These are phyloP conservation scores for Rhazya stricta DNA, from an alignment of 257 asterid species.

Conservation along the genomic window DNA sequence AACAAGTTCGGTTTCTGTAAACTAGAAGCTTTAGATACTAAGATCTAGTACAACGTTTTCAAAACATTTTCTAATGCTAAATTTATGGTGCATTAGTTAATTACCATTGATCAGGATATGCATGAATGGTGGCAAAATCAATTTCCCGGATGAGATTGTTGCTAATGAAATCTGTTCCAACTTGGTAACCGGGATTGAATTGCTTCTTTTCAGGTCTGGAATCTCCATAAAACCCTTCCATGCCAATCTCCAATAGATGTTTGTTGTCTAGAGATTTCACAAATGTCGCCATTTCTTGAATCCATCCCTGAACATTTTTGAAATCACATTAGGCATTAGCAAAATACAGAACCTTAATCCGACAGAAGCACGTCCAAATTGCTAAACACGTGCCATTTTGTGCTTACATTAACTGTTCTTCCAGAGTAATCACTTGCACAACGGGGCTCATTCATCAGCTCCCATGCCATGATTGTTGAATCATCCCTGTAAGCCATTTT, in stretches of 20 bases:
- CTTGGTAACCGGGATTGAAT: slow-evolving; percentile 45
- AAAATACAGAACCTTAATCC: not conserved
- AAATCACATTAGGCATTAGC: not conserved
- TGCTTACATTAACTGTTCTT: slow-evolving; percentile 45
- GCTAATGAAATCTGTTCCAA: slow-evolving; percentile 60
- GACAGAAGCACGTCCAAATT: not conserved
- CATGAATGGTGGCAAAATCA: slow-evolving; percentile 62
- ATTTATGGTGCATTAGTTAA: not conserved
- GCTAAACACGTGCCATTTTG: not conserved
- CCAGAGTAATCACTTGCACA: slow-evolving; percentile 69
- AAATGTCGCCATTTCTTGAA: slow-evolving; percentile 43
- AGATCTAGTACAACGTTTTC: too few species aligned
- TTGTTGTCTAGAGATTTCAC: slow-evolving; percentile 52
- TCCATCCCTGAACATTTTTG: slow-evolving; percentile 31
- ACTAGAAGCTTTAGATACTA: too few species aligned
- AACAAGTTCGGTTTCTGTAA: too few species aligned
- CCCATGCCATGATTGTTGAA: slow-evolving; percentile 88
- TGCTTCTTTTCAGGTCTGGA: slow-evolving; percentile 37
- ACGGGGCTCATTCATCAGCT: slow-evolving; percentile 88
- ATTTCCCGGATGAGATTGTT: slow-evolving; percentile 35
- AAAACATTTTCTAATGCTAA: too few species aligned
- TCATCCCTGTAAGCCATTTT: slow-evolving; percentile 50
- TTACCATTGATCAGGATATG: slow-evolving; percentile 53
- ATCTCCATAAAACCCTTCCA: slow-evolving; percentile 74
- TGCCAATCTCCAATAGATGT: slow-evolving; percentile 50